Conservation (phyloP, 176 grass and related monocot genomes). For the Eremochloa ophiuroides region DNA sequence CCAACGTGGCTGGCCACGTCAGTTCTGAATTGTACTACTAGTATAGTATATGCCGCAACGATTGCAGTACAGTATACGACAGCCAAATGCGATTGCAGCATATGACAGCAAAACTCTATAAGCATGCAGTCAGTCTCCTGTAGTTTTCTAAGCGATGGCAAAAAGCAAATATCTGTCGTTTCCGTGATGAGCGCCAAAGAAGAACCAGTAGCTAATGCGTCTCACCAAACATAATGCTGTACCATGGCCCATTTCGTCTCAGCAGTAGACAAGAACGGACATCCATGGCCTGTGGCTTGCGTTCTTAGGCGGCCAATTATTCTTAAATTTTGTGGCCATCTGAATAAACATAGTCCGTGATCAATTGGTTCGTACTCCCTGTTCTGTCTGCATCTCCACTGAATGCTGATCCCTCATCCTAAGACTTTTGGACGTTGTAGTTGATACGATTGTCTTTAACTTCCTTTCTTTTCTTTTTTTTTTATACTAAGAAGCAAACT, state of each 20-base stretch:
- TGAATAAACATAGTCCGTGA: not conserved
- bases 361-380: not conserved
- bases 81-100: not conserved
- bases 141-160: not conserved
- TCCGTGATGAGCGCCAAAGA: not conserved
- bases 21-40: not conserved
- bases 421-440: not conserved
- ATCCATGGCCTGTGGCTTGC: not conserved
- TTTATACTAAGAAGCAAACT: too few species aligned
- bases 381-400: not conserved
- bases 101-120: not conserved
- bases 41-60: too few species aligned
- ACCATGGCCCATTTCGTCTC: not conserved
- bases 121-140: not conserved
- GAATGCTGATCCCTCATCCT: not conserved
- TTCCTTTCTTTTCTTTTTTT: too few species aligned
- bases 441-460: not conserved
- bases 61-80: not conserved
- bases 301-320: not conserved
- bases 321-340: not conserved
- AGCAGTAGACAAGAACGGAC: not conserved
- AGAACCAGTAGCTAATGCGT: not conserved
- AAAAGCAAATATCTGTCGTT: constrained; percentile 15
- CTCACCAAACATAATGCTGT: constrained; percentile 1
- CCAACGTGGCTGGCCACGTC: not conserved